Evolutionary conservation across 2,329 filamentous ascomycete genomes (phyloP), one percentile per base, ranked within the genome.

Genomic region (Ophiocordyceps camponoti-rufipedis): DNA sequence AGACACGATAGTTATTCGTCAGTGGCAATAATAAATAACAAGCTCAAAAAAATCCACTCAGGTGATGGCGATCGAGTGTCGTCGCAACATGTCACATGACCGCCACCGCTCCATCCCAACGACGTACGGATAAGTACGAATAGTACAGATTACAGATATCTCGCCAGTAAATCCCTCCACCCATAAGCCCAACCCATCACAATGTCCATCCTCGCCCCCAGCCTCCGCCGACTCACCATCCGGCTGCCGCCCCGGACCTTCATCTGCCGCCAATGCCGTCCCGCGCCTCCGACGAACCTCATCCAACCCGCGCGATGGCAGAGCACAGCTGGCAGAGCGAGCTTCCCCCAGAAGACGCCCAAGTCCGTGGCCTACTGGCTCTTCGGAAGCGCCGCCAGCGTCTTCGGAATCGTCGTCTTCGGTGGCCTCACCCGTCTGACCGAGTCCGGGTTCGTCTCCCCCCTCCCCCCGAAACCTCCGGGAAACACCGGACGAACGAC

Each of bases 381-480:
- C 42, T 67, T 98, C 46, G 89, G 79, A 42, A 95, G 88, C 54
- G 88, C 91, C 1, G 83, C 77, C 41, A 93, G 86, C 60, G 91
- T 96, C 45, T 98, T 96, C 64, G 91, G 91, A 48, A 94, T 98
- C 55, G 88, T 98, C 44, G 77, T 98, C 41, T 94, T 93, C 62
- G 91, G 91, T 47, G 91, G 91, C 6, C 70, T 98, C 54, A 98
- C 91, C 29, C 74, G 91, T 48, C 71, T 98, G 53, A 98, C 91
- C 4, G 91, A 98, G 66, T 98, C 91, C 53, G 91, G 87, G 87
- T 94, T 74, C 52, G 69, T 16, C 42, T 28, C 6, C 28, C n/a
- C 2, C 28, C 35, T 7, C 35, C 16, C 16, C 18, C 35, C 12
- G 4, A 39, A 39, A 18, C n/a, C 16, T 39, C 4, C 35, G 13